Evolutionary conservation across 768 basidiomycete genomes (phyloP), one percentile per base, ranked within the genome.

Genomic region (Lentinus brumalis): DNA sequence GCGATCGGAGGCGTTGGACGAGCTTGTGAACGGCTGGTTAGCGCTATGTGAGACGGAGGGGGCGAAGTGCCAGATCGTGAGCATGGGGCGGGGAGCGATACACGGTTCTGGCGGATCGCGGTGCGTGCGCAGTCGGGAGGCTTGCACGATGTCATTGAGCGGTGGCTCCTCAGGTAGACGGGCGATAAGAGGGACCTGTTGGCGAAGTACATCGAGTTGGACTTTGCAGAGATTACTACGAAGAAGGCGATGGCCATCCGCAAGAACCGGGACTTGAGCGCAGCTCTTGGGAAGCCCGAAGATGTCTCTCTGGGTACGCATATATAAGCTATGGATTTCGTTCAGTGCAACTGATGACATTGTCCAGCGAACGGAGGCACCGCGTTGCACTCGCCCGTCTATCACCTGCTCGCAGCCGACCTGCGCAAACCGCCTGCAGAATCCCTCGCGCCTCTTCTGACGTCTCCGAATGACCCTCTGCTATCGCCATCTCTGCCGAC

Each of bases 81-180:
- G 92, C 73, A 74, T 98, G 32, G 97, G 0, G 91, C 96, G 2
- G 97, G 97, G 26, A 98, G 93, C 67, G 97, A 99, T 76, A 94
- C 94, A 2, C 79, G 97, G 55, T 98, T 92, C 72, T 99, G 96
- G 95, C 81, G 95, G 57, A 77, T 96, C 67, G 83, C 81, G 77
- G 94, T 93, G 76, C 76, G 90, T 83, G 31, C 21, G 21, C 31
- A 14, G 46, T 35, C 26, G 18, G 18, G 10, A 38, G n/a, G 15
- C 3, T n/a, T 57, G 35, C 21, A 49, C 31, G 38, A 42, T 26
- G 45, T 35, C 35, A 11, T 21, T 59, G n/a, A 56, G 18, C 51
- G 26, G 5, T 54, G 11, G 44, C 15, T 9, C 1, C 53, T 45
- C 56, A 64, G 67, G 18, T 67, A 93, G 91, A 81, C 86, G 29